Evolutionary conservation across 2,329 filamentous ascomycete species (phyloP), one percentile per base, ranked within the genome.

Genomic region (Fusarium chlamydosporum): DNA sequence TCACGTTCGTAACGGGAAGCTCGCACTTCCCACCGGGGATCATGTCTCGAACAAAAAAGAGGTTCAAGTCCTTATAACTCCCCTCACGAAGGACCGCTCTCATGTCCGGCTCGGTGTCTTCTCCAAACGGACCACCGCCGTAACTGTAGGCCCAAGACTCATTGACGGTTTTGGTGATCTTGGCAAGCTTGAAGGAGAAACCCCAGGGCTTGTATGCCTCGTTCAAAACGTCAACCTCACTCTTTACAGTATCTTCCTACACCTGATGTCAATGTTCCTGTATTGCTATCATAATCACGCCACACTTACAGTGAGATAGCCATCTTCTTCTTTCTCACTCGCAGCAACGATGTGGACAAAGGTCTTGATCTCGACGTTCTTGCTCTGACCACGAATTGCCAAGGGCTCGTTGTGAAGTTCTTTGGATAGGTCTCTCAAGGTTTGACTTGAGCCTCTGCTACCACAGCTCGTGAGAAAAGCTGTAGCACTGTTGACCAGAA

Each of bases 51-150:
- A 70, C 37, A 12, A 45, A 70, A 34, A 48, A 63, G 8, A 70
- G 61, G 2, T 70, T 70, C 2, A 69, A 23, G 1, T 67, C 52
- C 3, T 45, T 50, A 37, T 70, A 69, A 9, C 52, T 43, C 50
- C 66, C 66, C 27, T 57, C 27, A 2, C 61, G 61, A n/a, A 69
- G 45, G 4, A 56, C 56, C 0, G 18, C 33, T 10, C 61, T 41
- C 1, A 69, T 35, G 0, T 68, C 52, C 20, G 23, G 41, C 23
- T 43, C 41, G n/a, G 41, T 27, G 23, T 27, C 15, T 2, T 27
- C 16, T 2, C 41, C 41, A 4, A 11, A 27, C 6, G 41, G 41
- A 11, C 23, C 16, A 27, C 26, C 23, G 15, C 41, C 23, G 9
- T 27, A 43, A 23, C 16, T 43, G 4, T 18, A 4, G 3, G 42